Evolutionary conservation across 257 asterid genomes (phyloP).

Genomic region (Solanum clarkiae): DNA sequence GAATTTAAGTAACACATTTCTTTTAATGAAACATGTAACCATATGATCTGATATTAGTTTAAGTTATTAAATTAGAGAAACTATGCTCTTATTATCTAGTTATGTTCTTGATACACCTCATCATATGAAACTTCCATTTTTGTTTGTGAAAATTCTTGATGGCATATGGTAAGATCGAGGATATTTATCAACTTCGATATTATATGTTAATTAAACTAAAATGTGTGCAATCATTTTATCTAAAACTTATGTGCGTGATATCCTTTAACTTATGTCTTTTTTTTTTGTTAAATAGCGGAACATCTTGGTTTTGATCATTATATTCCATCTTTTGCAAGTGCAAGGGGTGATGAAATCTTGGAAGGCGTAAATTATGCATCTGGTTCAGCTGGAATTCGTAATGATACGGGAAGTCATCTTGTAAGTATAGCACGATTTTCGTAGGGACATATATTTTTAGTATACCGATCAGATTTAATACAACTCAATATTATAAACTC

Average conservation of each 20-base stretch:
- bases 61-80: not conserved
- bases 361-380: conserved; percentile 62
- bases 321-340: conserved; percentile 28
- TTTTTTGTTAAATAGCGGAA: not conserved
- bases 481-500: not conserved
- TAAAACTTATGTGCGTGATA: not conserved
- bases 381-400: conserved; percentile 49
- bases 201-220: too few relatives aligned
- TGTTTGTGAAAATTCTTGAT: too few relatives aligned
- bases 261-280: not conserved
- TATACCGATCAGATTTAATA: not conserved
- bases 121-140: too few relatives aligned
- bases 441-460: rapidly evolving
- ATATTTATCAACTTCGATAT: too few relatives aligned
- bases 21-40: not conserved
- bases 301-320: conserved; percentile 20
- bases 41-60: not conserved
- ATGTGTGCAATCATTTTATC: too few relatives aligned
- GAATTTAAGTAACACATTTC: not conserved
- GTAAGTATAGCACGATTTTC: conserved; percentile 2
- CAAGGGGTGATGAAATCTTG: conserved; percentile 10
- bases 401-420: conserved; percentile 9
- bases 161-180: too few relatives aligned
- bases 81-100: not conserved
- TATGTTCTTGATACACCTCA: too few relatives aligned